Evolutionary conservation across 2,329 filamentous ascomycete species (phyloP).

Genomic region (Cytospora piceae): DNA sequence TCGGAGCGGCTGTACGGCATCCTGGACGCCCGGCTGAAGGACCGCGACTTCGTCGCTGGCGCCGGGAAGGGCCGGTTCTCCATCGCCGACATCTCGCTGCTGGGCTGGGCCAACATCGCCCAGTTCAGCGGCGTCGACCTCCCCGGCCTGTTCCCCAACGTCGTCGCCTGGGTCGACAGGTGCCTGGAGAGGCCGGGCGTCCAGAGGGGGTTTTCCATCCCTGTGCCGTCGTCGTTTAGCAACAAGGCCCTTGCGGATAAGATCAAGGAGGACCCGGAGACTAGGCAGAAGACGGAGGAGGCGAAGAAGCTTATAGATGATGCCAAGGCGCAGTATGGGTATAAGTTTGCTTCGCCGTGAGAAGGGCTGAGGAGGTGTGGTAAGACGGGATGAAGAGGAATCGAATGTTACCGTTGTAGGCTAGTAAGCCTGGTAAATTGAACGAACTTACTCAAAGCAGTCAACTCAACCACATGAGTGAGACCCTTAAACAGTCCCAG

Average conservation of each 20-base stretch:
- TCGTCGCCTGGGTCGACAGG: conserved; percentile 69
- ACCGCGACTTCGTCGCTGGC: conserved; percentile 58
- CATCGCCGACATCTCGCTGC: conserved; percentile 73
- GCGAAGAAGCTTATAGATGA: conserved; percentile 41
- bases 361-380: background rate
- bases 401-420: too few species aligned
- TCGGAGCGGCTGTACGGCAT: conserved; percentile 74
- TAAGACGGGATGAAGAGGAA: too few species aligned
- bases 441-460: too few species aligned
- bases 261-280: conserved; percentile 48
- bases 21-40: conserved; percentile 65
- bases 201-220: conserved; percentile 66
- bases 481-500: too few species aligned
- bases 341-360: conserved; percentile 52
- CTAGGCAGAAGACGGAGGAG: conserved; percentile 49
- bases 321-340: conserved; percentile 51
- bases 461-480: too few species aligned
- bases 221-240: conserved; percentile 45
- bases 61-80: conserved; percentile 58
- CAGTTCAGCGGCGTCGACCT: conserved; percentile 67
- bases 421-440: too few species aligned
- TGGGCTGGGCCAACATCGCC: conserved; percentile 68
- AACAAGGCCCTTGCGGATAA: conserved; percentile 48
- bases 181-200: conserved; percentile 63
- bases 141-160: conserved; percentile 61